Base-by-base conservation (phyloP, 148 eudicot species). In the Polygonum maritimum region DNA sequence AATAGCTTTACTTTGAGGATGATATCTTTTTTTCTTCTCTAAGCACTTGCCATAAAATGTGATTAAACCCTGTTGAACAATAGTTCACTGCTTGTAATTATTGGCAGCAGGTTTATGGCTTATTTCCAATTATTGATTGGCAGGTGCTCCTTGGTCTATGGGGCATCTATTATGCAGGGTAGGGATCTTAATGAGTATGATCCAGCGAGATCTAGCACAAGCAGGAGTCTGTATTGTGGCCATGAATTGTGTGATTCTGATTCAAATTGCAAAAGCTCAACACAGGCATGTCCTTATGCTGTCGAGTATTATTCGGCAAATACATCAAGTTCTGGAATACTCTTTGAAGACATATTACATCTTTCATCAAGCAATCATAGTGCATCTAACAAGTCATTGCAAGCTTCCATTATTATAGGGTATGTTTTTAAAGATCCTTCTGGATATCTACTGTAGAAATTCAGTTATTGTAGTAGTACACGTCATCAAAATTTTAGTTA, bases 161-260 rank as follows among this genome's bases (percentile, higher is more conserved):
- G 97, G 91, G 97, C 97, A 89, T 89, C 89, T 88, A 90, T 95
- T 92, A 81, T 95, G 99, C 97, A 95, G 97, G 98, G 85, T 86
- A 88, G 80, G 91, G 90, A 92, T 83, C 88, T 92, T 49, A 90
- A 81, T 69, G 87, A 92, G 85, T 95, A 95, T 77, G 83, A 57
- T 81, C 96, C 94, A 69, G 86, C 87, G 75, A 73, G 74, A 58
- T 95, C 99, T 75, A 89, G 80, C 84, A 88, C 92, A 54, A 89
- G 94, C 82, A 95, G 82, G 86, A 79, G 77, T 77, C 79, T 95
- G 22, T 55, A 78, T 55, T 95, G 99, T 82, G 86, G 90, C 72
- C 91, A 92, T 80, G 86, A 78, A 78, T 74, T 95, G 77, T 95
- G 97, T 82, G 83, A 86, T 71, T 70, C 81, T 80, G 91, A 88